Base-by-base conservation (phyloP, 352 stramenopile species). In the Globisporangium uncinulatum region DNA sequence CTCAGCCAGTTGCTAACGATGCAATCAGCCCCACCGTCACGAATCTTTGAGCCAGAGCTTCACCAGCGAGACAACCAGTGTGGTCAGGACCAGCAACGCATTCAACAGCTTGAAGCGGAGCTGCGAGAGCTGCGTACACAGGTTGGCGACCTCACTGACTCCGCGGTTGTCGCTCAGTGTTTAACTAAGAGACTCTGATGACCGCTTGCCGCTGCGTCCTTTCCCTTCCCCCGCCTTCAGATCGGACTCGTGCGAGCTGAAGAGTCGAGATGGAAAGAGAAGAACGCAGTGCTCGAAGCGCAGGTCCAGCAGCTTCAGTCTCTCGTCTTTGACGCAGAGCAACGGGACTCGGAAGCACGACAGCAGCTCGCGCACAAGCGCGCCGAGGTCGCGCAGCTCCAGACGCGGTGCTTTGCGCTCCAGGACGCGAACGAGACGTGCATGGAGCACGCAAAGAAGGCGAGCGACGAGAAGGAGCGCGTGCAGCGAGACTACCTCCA, bases 401-500 rank as follows among this genome's bases (percentile, higher is more conserved):
- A 70, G 21, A 59, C 43, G 4, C 69, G 74, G 43, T 55, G 71
- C 36, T 54, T 70, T 3, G 53, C 56, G 36, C 39, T 80, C 3
- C 65, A 80, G 24, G 61, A 68, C 11, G 54, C 67, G 24, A 76
- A 76, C 44, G 74, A 81, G 20, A 52, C 48, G 0, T 65, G 53
- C 3, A 61, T 78, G 48, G 69, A 75, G 11, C 64, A 76, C 29
- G 47, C 69, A 4, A 61, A 63, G 37, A 68, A 73, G 37, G 71
- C 64, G 0, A 56, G 37, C 0, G 60, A 67, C 7, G 70, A 82
- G 49, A 70, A 70, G 45, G 74, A 84, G 7, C 70, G 72, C 29
- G 63, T 77, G 9, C 69, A 73, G 19, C 76, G 78, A 41, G 74
- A 81, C 45, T 81, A 79, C 47, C 29, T 70, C 45, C 73, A 84